Base-by-base conservation (phyloP, 2,329 filamentous ascomycete species). In the Volutella citrinella region DNA sequence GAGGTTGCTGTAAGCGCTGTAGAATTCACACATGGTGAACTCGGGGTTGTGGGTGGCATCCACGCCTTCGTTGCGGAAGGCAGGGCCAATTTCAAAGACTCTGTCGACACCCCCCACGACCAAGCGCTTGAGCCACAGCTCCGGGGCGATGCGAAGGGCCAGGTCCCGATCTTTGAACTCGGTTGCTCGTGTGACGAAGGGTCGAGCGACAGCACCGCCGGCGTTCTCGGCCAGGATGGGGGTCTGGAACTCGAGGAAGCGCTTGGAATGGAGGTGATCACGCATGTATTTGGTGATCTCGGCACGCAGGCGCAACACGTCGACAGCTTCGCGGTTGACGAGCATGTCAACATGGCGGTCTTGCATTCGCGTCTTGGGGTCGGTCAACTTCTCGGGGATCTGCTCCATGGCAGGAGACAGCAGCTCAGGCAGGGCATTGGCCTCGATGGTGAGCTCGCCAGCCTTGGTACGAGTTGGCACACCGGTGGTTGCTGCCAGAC, bases 11-110 rank as follows among this genome's bases (percentile, higher is more conserved):
- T 90, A 94, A 4, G 90, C 83, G 42, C 85, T 82, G 64, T 98
- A 98, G 65, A 95, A 97, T 64, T 98, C 93, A 69, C 91, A 97
- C 40, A 87, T 97, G 27, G 87, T 93, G 64, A 97, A 98, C 57
- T 98, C 93, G 1, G 93, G 91, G 56, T 98, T 98, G 59, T 98
- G 93, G 0, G 88, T 95, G 19, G 76, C 77, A 59, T 96, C 90
- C 21, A 95, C 66, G 60, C 88, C 87, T 66, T 98, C 93, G 57
- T 98, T 98, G 26, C 93, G 80, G 63, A 98, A 98, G 10, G 82
- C 81, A 5, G 87, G 84, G 1, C 93, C 93, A 45, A 98, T 90
- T 63, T 98, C 93, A 55, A 94, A 98, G 17, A 98, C 80, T 42
- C 74, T 81, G 51, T 94, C 85, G 42, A 97, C 80, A 4, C 90